Base-by-base conservation (phyloP, 768 basidiomycete genomes). In the Mycena belliarum region DNA sequence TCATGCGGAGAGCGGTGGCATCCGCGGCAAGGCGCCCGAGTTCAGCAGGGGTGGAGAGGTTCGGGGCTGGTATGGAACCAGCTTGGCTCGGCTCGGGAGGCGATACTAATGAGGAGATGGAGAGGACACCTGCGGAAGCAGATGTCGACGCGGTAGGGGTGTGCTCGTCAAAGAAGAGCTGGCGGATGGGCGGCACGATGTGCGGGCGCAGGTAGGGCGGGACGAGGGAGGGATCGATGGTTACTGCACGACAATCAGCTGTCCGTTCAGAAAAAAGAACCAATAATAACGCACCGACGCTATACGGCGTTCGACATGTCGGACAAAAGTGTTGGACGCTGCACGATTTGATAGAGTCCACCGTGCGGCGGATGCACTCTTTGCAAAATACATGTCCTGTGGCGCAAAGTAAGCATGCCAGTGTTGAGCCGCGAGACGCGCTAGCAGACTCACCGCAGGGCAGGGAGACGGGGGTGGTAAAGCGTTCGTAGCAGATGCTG, bases 301-400 rank as follows among this genome's bases (percentile, higher is more conserved):
- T 77, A 63, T 85, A 89, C 35, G 76, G 66, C 21, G 75, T 69
- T 25, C 82, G 78, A 64, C 87, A 89, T 5, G 78, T 76, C 14
- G 85, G 86, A 63, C 87, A 88, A 49, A 71, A 74, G 59, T 81
- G 85, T 33, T 76, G 72, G 52, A 72, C 75, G 49, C 76, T 75
- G 52, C 73, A 76, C 1, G 81, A 76, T 41, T 75, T 77, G 16
- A 80, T 72, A n/a, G 79, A 74, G 52, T 79, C 74, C 14, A 84
- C 74, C 7, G 79, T 72, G 46, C 74, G 75, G n/a, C 76, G 68
- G 33, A 88, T 76, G 61, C 87, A 89, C 43, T 78, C 75, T 52
- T 78, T 75, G 69, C 87, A 88, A 67, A 86, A 87, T 38, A 88
- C 73, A 63, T 89, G 87, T 15, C 87, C 87, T 84, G 28, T n/a